phyloP scores from a whole-genome alignment of 768 basidiomycete genomes.

The Trametopsis cervina region DNA sequence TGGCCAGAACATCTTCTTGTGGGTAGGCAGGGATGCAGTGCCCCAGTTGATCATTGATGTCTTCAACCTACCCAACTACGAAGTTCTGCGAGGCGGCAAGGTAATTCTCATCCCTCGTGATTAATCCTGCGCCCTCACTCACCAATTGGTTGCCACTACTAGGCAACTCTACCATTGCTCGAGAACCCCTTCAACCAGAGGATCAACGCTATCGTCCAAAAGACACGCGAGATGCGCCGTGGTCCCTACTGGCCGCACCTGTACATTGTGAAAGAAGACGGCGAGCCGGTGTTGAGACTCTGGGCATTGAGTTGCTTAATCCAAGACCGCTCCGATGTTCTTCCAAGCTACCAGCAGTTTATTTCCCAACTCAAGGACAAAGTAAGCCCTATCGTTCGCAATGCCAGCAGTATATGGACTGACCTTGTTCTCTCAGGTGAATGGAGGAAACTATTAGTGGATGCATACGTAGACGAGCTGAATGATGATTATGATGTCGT shows the following conservation, averaged over 20 bases:
- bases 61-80: slow-evolving; percentile 84
- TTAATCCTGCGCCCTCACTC: neutral
- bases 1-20: slow-evolving; percentile 95
- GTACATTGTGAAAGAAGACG: slow-evolving; percentile 97
- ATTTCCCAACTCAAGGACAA: slow-evolving; percentile 87
- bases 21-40: slow-evolving; percentile 98
- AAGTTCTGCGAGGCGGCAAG: slow-evolving; percentile 90
- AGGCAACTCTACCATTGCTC: slow-evolving; percentile 85
- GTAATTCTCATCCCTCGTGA: slow-evolving; percentile 31
- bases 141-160: slow-evolving; percentile 1
- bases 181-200: slow-evolving; percentile 97
- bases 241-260: slow-evolving; percentile 92
- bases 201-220: slow-evolving; percentile 88
- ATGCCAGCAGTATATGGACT: neutral
- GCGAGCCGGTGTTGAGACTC: slow-evolving; percentile 86
- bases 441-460: slow-evolving; percentile 13
- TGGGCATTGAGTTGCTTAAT: slow-evolving; percentile 95
- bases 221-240: slow-evolving; percentile 89
- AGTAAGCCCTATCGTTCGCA: slow-evolving; percentile 32
- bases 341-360: slow-evolving; percentile 96
- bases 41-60: slow-evolving; percentile 92
- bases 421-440: slow-evolving; percentile 5
- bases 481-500: slow-evolving; percentile 3
- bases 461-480: neutral
- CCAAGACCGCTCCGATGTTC: slow-evolving; percentile 91